Evolutionary conservation across 176 grass and related monocot genomes (phyloP).

Genomic region (Aegilops sharonensis): DNA sequence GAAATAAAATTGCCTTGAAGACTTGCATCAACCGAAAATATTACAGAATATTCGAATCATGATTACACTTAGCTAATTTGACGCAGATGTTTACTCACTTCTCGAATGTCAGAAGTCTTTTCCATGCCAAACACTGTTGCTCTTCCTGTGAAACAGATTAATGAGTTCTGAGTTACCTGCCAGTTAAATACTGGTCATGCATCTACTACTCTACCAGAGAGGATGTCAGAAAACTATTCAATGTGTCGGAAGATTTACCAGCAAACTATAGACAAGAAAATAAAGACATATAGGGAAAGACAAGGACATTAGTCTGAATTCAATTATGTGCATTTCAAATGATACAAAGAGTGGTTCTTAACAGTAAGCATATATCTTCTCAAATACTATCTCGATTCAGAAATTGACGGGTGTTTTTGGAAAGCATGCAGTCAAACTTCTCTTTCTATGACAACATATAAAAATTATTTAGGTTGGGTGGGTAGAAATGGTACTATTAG

Average conservation of each 20-base stretch:
- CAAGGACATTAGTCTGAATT: background rate
- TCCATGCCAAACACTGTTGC: conserved; percentile 87
- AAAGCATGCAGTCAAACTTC: background rate
- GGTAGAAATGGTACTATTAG: background rate
- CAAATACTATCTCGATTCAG: background rate
- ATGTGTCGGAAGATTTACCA: conserved; percentile 15
- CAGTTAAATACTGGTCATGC: conserved; percentile 30
- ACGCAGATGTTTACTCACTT: conserved; percentile 59
- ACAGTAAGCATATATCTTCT: conserved; percentile 10
- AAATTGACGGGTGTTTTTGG: background rate
- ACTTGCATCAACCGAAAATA: background rate
- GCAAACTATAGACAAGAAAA: conserved; percentile 22
- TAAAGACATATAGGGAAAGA: background rate
- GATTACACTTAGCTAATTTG: conserved; percentile 12
- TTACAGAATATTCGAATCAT: conserved; percentile 1
- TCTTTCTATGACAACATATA: background rate
- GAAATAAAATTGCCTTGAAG: background rate
- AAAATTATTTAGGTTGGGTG: background rate
- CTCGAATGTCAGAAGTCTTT: conserved; percentile 87
- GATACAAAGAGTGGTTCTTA: background rate
- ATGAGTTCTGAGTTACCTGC: conserved; percentile 30
- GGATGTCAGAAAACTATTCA: conserved; percentile 4
- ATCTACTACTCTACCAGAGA: conserved; percentile 22
- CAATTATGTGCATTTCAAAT: conserved; percentile 2
- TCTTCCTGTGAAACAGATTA: conserved; percentile 73